Percentiles rank a stretch among this genome's conserved stretches.
Evolutionary conservation across 78 protist genomes (phyloP).

Genomic region (Dictyostelium firmibasis): DNA sequence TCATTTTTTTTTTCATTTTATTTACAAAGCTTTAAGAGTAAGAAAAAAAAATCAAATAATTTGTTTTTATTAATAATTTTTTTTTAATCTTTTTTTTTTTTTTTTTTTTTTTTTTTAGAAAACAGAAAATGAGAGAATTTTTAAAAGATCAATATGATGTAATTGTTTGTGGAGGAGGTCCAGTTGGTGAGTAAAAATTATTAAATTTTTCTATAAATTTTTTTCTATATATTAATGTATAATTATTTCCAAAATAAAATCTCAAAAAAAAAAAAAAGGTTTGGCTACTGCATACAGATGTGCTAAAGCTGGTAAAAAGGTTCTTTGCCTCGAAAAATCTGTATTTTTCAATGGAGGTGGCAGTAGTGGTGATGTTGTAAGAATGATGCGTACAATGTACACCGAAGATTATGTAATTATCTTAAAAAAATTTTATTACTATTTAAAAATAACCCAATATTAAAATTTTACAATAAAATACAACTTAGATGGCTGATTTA

Average conservation of each 20-base stretch:
- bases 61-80: too few relatives aligned
- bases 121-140: neutral
- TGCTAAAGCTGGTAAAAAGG: constrained; percentile 1
- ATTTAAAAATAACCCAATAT: too few relatives aligned
- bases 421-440: too few relatives aligned
- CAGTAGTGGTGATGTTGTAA: neutral
- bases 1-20: neutral
- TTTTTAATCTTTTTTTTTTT: too few relatives aligned
- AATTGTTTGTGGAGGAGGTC: constrained; percentile 5
- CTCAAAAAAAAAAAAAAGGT: neutral
- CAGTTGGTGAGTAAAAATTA: neutral
- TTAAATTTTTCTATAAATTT: too few relatives aligned
- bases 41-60: neutral
- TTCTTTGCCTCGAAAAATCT: neutral
- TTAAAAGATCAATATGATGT: neutral
- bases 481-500: neutral
- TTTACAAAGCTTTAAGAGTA: neutral
- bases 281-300: neutral
- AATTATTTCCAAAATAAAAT: neutral
- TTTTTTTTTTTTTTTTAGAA: too few relatives aligned
- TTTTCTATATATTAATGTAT: neutral
- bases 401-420: constrained; percentile 6
- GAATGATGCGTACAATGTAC: constrained; percentile 25
- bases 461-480: too few relatives aligned
- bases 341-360: neutral